Conservation (phyloP, 1,284 basidiomycete genomes). For the Sutorius eximius region DNA sequence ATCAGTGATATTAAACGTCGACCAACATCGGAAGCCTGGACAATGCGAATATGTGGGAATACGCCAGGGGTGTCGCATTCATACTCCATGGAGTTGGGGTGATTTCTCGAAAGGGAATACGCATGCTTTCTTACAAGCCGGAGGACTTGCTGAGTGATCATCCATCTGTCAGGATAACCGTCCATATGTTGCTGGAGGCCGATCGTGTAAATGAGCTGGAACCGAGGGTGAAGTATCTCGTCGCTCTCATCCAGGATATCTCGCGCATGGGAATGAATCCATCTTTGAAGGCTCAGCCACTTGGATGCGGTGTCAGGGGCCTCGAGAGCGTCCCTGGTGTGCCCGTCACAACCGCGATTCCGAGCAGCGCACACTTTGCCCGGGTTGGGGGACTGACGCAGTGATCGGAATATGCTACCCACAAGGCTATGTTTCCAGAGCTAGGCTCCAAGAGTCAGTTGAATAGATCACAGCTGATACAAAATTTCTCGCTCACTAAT, state of each 20-base stretch:
- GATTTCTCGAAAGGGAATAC: not conserved
- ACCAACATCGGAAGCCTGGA: slow-evolving; percentile 17
- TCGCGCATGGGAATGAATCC: slow-evolving; percentile 14
- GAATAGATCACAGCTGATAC: not conserved
- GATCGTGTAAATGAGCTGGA: not conserved
- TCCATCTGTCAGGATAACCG: slow-evolving; percentile 44
- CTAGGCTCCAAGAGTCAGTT: not conserved
- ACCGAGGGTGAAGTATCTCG: not conserved
- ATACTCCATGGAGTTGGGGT: slow-evolving; percentile 10
- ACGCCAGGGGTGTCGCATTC: not conserved
- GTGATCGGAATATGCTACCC: not conserved
- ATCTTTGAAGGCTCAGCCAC: slow-evolving; percentile 21
- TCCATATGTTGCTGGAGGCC: not conserved
- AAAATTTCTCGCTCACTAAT: not conserved
- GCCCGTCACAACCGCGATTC: not conserved
- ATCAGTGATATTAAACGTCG: slow-evolving; percentile 20
- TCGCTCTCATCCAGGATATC: not conserved
- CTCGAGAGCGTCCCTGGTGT: not conserved
- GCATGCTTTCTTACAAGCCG: slow-evolving; percentile 16
- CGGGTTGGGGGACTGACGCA: not conserved
- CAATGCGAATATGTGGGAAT: slow-evolving; percentile 36
- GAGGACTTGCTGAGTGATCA: slow-evolving; percentile 41
- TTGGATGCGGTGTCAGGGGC: not conserved
- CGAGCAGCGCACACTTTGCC: rapidly evolving
- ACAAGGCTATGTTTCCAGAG: not conserved